Percentiles rank a stretch among this genome's conserved stretches.
Evolutionary conservation across 2,329 filamentous ascomycete genomes (phyloP).

Genomic region (Aspergillus unguis): DNA sequence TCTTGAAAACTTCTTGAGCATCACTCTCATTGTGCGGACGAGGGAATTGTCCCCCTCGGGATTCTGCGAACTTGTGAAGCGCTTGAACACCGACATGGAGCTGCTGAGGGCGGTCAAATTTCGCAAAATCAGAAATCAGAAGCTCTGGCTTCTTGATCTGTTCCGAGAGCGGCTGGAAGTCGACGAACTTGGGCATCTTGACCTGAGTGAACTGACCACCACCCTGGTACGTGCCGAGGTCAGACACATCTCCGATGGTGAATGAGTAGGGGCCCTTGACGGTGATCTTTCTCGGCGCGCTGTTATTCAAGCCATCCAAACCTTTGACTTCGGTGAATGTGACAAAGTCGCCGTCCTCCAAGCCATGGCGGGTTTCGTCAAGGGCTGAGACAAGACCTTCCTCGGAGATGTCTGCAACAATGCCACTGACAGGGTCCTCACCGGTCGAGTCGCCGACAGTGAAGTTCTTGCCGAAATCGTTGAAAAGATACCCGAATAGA

Average conservation of each 20-base stretch:
- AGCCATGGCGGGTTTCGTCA: slow-evolving; percentile 89
- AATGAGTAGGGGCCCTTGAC: slow-evolving; percentile 98
- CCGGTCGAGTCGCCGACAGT: slow-evolving; percentile 85
- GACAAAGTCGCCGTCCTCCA: slow-evolving; percentile 95
- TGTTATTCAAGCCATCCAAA: slow-evolving; percentile 81
- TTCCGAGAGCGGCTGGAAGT: slow-evolving; percentile 77
- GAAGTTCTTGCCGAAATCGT: slow-evolving; percentile 94
- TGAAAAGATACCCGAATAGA: slow-evolving; percentile 93
- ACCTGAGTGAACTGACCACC: slow-evolving; percentile 92
- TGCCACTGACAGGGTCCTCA: slow-evolving; percentile 81
- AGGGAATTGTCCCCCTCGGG: slow-evolving; percentile 68
- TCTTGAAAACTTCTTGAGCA: slow-evolving; percentile 70
- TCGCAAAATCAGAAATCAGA: slow-evolving; percentile 91
- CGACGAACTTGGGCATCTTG: slow-evolving; percentile 93
- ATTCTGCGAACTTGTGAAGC: slow-evolving; percentile 77
- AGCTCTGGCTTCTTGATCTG: slow-evolving; percentile 85
- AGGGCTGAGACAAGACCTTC: slow-evolving; percentile 88
- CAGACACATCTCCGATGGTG: slow-evolving; percentile 89
- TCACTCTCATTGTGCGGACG: slow-evolving; percentile 81
- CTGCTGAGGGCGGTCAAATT: slow-evolving; percentile 91
- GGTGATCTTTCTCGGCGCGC: slow-evolving; percentile 81
- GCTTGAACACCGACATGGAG: slow-evolving; percentile 91
- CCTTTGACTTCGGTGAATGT: slow-evolving; percentile 92
- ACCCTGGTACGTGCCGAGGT: slow-evolving; percentile 78
- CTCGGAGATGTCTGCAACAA: slow-evolving; percentile 84